Base-by-base conservation (phyloP, 768 basidiomycete species). In the Rickenella mellea region DNA sequence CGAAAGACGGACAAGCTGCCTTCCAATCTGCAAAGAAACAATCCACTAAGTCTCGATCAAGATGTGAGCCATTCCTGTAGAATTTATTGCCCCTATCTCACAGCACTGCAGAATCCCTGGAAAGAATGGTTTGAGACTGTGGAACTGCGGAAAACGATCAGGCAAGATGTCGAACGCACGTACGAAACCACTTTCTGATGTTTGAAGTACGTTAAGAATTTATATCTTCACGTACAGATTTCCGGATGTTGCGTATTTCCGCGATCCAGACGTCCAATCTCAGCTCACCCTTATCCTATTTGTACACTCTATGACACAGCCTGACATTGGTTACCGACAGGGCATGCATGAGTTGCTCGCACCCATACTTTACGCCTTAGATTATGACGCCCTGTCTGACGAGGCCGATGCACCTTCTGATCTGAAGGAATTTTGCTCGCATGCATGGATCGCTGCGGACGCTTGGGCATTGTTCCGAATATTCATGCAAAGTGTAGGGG, bases 331-430 rank as follows among this genome's bases (percentile, higher is more conserved):
- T 17, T 99, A 99, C 57, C 77, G 96, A 24, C 96, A 99, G 69
- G 94, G 96, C 41, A 98, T 99, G 96, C 96, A 99, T 55, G 96
- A 99, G 56, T 65, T 98, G 7, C 73, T 97, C 17, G 96, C 93
- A 3, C 83, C 89, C 0, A 59, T 97, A 22, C 87, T 88, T 52
- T 78, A 86, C 53, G 82, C 82, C 2, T 68, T 86, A 43, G 83
- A 94, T 58, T 81, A 73, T 51, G 96, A 99, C 63, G 82, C 91
- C 1, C 57, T 90, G 11, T 44, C 59, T n/a, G 46, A 50, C 29
- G 55, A 55, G 26, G 48, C 44, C 17, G 51, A 57, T 27, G 8
- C 37, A 24, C 65, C 70, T 40, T 50, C 57, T 17, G 50, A 66
- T 8, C 61, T 85, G 26, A 53, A 58, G 26, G 81, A 87, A 48